Conservation (phyloP, 306 rosid genomes). For the Cyclanthera cordifolia region DNA sequence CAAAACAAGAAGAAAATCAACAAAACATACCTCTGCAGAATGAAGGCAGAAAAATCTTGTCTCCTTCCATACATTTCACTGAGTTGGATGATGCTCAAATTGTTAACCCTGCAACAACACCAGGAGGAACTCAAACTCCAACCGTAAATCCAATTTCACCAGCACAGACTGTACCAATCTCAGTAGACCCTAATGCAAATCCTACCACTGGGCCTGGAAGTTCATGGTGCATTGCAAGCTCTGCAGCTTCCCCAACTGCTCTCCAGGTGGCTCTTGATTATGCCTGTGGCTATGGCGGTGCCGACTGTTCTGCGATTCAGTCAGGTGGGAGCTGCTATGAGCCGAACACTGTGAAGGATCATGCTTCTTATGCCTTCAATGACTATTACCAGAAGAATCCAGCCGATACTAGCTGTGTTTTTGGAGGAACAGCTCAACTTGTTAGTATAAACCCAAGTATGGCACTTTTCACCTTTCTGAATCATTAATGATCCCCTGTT, state of each 20-base stretch:
- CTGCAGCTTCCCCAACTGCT: constrained; percentile 52
- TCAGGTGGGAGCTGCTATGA: constrained; percentile 59
- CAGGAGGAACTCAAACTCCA: constrained; percentile 21
- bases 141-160: constrained; percentile 7
- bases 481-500: not conserved
- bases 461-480: constrained; percentile 20
- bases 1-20: constrained; percentile 26
- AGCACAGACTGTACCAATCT: constrained; percentile 14
- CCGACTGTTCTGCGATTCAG: constrained; percentile 70
- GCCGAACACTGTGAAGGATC: constrained; percentile 57
- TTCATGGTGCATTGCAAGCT: constrained; percentile 73
- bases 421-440: constrained; percentile 66
- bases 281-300: constrained; percentile 82
- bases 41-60: constrained; percentile 29
- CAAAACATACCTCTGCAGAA: constrained; percentile 15
- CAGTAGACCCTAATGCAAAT: constrained; percentile 19
- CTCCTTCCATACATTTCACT: constrained; percentile 26
- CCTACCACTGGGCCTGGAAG: constrained; percentile 29
- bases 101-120: constrained; percentile 52
- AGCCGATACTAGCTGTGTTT: constrained; percentile 60
- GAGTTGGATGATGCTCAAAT: constrained; percentile 43
- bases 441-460: constrained; percentile 79
- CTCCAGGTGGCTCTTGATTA: constrained; percentile 85
- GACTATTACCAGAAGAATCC: constrained; percentile 79
- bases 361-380: constrained; percentile 90